These are phyloP conservation scores for Chaetomium sp. DNA, from an alignment of 2,329 filamentous ascomycete genomes.

Conservation along the genomic window DNA sequence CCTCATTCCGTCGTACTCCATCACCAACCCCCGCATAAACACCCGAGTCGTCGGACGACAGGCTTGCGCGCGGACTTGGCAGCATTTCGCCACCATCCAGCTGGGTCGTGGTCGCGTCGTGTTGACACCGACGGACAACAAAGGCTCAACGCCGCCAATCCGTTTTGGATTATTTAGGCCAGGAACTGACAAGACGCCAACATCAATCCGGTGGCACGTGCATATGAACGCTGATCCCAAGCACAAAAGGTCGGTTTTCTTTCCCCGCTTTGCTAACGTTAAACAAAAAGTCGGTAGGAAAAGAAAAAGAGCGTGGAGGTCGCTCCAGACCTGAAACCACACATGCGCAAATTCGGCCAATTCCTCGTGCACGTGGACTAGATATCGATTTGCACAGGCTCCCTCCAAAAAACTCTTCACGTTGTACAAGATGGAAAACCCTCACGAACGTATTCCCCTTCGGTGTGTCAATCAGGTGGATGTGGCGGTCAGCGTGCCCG, in stretches of 20 bases:
- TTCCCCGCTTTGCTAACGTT: neutral
- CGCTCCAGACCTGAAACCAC: neutral
- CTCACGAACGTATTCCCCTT: neutral
- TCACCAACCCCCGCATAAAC: constrained; percentile 6
- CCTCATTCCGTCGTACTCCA: too few relatives aligned
- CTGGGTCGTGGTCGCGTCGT: constrained; percentile 12
- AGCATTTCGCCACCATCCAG: constrained; percentile 17
- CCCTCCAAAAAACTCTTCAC: neutral
- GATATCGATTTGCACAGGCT: neutral
- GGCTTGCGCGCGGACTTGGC: constrained; percentile 4
- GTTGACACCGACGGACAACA: neutral
- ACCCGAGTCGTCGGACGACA: constrained; percentile 9
- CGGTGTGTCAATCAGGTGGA: constrained; percentile 11
- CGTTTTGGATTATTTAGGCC: constrained; percentile 8
- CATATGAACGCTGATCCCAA: constrained; percentile 1
- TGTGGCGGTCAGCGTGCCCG: constrained; percentile 9
- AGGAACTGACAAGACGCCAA: constrained; percentile 3
- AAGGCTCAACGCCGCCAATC: neutral
- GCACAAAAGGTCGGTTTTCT: neutral
- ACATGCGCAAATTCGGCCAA: neutral
- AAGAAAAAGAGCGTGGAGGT: neutral
- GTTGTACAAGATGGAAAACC: neutral
- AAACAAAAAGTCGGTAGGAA: neutral
- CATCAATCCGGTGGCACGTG: constrained; percentile 3
- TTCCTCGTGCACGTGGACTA: constrained; percentile 8